phyloP scores from a whole-genome alignment of 78 protist genomes.

The Guillardia theta region DNA sequence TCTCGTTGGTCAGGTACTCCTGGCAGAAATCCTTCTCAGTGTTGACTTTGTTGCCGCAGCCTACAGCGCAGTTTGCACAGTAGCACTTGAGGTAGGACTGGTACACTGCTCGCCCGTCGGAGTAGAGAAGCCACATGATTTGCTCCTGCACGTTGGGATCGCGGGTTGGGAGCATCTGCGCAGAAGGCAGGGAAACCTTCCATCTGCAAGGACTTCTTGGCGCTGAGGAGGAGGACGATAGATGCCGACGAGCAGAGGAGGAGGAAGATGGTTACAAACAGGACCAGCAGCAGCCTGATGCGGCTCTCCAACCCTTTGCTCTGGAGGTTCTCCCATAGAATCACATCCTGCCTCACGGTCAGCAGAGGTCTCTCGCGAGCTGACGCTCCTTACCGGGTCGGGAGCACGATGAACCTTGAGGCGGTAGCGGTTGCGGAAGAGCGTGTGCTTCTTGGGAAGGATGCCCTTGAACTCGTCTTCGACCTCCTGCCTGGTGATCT shows the following conservation, averaged over 20 bases:
- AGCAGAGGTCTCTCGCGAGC: no score
- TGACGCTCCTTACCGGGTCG: no score
- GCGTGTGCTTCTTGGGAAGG: neutral
- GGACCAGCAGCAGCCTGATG: neutral
- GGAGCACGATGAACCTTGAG: slow-evolving; percentile 15
- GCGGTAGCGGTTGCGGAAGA: slow-evolving; percentile 13
- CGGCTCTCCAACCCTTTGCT: neutral
- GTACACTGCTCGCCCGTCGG: neutral
- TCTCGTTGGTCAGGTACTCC: neutral
- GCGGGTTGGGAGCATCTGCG: neutral
- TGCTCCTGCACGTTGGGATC: neutral
- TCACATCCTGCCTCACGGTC: no score
- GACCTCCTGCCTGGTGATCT: neutral
- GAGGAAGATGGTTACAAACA: neutral
- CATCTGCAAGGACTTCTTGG: neutral
- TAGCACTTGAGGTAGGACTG: neutral
- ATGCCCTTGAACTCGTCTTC: neutral
- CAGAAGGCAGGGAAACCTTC: neutral
- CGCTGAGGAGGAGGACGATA: neutral
- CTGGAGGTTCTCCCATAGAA: slow-evolving; percentile 27
- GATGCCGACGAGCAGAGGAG: neutral
- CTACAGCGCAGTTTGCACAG: neutral
- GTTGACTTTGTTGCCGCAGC: neutral
- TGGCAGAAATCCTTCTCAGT: neutral
- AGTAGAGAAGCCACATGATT: neutral